Percentiles rank a stretch among this genome's conserved stretches.
Conservation (phyloP, 441 rosid genomes). For the Erysimum cheiri region DNA sequence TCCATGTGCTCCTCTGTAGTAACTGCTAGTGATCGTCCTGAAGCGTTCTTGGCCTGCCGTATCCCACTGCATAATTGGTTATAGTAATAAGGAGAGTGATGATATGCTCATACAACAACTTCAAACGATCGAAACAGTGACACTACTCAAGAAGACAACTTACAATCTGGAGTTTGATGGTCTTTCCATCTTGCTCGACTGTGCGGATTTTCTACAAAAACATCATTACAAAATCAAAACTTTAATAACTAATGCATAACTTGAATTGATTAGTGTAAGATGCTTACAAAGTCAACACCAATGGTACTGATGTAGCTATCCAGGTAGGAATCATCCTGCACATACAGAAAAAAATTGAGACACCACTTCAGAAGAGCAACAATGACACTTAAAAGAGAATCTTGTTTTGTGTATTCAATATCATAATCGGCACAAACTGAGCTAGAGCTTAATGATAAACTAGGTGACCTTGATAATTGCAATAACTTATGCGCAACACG, state of each 20-base stretch:
- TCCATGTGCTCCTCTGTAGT: conserved; percentile 96
- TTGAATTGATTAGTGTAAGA: background rate
- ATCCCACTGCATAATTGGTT: conserved; percentile 66
- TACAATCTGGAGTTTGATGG: conserved; percentile 88
- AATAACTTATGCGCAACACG: background rate
- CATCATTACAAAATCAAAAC: conserved; percentile 11
- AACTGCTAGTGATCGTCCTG: conserved; percentile 94
- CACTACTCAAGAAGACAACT: conserved; percentile 28
- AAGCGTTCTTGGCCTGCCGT: conserved; percentile 97
- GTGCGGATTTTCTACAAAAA: conserved; percentile 78
- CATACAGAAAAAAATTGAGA: conserved; percentile 34
- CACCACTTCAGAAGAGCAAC: conserved; percentile 5
- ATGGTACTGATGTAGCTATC: conserved; percentile 89
- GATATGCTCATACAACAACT: background rate
- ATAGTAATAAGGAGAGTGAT: conserved; percentile 25
- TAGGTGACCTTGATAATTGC: background rate
- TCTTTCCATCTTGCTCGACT: conserved; percentile 86
- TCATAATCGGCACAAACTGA: background rate
- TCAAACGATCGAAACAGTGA: background rate
- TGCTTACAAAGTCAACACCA: conserved; percentile 88
- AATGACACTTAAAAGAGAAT: background rate
- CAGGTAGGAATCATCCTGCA: conserved; percentile 83
- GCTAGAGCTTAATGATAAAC: no score
- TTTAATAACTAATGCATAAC: background rate
- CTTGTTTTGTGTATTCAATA: background rate